phyloP scores from a whole-genome alignment of 2,329 filamentous ascomycete genomes.

The Microcyclospora tardicrescens region DNA sequence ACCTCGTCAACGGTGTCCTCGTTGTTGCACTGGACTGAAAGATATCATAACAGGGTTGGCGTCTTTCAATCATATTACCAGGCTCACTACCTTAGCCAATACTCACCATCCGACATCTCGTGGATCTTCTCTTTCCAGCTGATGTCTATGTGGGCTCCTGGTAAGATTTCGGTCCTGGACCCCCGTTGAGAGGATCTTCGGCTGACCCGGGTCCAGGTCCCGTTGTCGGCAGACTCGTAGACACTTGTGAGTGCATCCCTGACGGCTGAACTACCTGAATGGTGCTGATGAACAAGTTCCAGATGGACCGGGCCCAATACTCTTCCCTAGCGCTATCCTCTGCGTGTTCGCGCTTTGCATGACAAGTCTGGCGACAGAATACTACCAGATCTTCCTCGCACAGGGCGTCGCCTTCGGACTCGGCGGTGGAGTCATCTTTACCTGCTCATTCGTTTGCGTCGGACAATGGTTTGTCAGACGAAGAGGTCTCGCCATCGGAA shows the following conservation, averaged over 20 bases:
- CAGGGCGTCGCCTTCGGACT: constrained; percentile 4
- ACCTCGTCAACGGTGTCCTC: too few relatives aligned
- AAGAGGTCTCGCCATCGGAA: constrained; percentile 2
- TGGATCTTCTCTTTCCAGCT: constrained; percentile 3
- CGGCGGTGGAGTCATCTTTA: constrained; percentile 1
- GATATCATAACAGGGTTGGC: background rate
- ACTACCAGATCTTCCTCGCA: constrained; percentile 4
- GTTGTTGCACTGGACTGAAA: too few relatives aligned
- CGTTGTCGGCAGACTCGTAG: background rate
- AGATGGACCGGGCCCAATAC: constrained; percentile 10
- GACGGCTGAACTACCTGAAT: background rate
- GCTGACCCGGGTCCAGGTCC: too few relatives aligned
- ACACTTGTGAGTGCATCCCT: background rate
- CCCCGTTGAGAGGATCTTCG: too few relatives aligned
- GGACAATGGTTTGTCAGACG: constrained; percentile 3
- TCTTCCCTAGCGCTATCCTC: constrained; percentile 1
- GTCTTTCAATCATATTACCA: background rate
- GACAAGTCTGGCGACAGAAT: constrained; percentile 2
- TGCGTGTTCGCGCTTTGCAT: constrained; percentile 2
- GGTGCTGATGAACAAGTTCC: constrained; percentile 3
- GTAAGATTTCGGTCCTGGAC: too few relatives aligned
- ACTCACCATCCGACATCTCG: background rate
- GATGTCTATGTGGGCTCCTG: constrained; percentile 16
- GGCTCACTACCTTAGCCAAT: background rate
- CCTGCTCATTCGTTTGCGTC: constrained; percentile 1